A percentile compares a stretch with the other conserved stretches of the same genome.
Evolutionary conservation across 2,329 filamentous ascomycete genomes (phyloP).

Genomic region (Pseudogymnoascus verrucosus): DNA sequence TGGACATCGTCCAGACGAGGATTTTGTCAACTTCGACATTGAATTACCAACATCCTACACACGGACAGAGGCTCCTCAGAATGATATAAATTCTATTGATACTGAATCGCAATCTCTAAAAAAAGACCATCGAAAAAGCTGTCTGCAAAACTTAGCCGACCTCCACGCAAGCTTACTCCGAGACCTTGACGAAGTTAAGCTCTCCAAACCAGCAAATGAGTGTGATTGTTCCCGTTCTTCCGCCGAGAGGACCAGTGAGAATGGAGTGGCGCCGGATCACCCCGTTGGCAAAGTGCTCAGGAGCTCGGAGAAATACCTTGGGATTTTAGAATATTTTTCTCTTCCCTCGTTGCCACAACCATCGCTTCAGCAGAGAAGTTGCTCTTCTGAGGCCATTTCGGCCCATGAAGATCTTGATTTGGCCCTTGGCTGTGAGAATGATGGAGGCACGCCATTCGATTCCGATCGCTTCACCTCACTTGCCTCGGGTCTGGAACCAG

Average conservation of each 20-base stretch:
- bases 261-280: not conserved
- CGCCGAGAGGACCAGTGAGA: not conserved
- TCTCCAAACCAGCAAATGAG: not conserved
- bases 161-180: not conserved
- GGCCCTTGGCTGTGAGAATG: not conserved
- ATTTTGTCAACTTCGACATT: not conserved
- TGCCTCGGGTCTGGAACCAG: too few relatives aligned
- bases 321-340: not conserved
- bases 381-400: not conserved
- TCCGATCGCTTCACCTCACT: not conserved
- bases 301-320: conserved; percentile 1
- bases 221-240: not conserved
- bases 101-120: not conserved
- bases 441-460: not conserved
- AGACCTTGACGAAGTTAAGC: conserved; percentile 2
- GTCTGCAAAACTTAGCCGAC: not conserved
- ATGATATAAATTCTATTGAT: not conserved
- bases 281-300: not conserved
- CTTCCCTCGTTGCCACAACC: not conserved
- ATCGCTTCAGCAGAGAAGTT: not conserved
- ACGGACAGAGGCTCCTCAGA: not conserved
- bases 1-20: not conserved
- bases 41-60: not conserved
- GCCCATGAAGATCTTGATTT: not conserved
- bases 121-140: not conserved